Evolutionary conservation across 2,329 filamentous ascomycete genomes (phyloP).

Genomic region (Zymoseptoria crescenta): DNA sequence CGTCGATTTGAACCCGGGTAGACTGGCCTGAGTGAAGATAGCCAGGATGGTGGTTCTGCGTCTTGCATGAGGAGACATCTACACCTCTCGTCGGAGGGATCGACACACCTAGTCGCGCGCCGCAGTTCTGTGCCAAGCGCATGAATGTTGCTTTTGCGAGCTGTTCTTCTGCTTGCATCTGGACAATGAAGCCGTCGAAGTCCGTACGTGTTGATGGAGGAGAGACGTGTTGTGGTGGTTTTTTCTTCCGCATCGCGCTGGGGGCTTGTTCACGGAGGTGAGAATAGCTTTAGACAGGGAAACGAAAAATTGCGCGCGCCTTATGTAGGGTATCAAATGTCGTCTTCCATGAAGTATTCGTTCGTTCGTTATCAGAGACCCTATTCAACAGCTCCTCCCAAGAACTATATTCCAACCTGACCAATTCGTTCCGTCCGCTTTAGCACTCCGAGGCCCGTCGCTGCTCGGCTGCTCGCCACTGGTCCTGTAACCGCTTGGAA

Average conservation of each 20-base stretch:
- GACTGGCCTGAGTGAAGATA: not conserved
- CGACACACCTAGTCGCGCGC: not conserved
- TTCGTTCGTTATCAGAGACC: not conserved
- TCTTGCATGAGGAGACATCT: not conserved
- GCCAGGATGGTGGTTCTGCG: not conserved
- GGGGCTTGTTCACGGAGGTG: not conserved
- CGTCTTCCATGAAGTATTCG: not conserved
- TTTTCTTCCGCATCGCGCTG: not conserved
- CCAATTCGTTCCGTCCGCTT: not conserved
- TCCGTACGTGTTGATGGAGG: not conserved
- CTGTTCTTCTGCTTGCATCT: not conserved
- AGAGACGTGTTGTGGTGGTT: not conserved
- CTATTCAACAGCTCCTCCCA: not conserved
- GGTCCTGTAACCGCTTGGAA: not conserved
- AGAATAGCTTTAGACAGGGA: not conserved
- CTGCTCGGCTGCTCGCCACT: not conserved
- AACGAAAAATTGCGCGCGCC: not conserved
- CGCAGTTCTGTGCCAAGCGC: not conserved
- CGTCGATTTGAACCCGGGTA: not conserved
- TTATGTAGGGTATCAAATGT: not conserved
- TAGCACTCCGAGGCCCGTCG: not conserved
- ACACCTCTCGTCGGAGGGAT: not conserved
- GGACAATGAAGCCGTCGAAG: not conserved
- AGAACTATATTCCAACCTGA: not conserved
- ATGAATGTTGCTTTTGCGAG: not conserved